These are phyloP conservation scores for Domatiomyces globalis DNA, from an alignment of 2,329 filamentous ascomycete genomes.

Conservation along the genomic window DNA sequence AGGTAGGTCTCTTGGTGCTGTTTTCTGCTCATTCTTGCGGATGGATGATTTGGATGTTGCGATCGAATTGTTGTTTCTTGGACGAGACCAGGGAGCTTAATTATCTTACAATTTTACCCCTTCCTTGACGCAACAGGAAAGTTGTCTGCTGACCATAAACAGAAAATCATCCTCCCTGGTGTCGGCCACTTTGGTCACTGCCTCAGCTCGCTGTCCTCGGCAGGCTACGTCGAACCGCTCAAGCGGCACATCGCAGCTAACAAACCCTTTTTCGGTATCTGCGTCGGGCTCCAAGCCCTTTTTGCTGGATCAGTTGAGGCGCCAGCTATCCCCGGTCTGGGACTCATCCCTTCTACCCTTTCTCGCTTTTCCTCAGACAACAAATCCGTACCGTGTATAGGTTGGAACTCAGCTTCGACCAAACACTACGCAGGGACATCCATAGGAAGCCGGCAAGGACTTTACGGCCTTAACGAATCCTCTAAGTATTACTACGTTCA, in stretches of 20 bases:
- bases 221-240: constrained; percentile 73
- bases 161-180: constrained; percentile 90
- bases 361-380: constrained; percentile 51
- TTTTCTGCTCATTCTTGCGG: too few relatives aligned
- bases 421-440: constrained; percentile 22
- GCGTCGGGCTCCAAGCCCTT: constrained; percentile 81
- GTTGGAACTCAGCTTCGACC: constrained; percentile 84
- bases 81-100: neutral
- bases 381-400: constrained; percentile 84
- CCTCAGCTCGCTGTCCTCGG: constrained; percentile 64
- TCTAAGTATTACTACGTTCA: constrained; percentile 99
- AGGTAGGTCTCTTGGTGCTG: constrained; percentile 41
- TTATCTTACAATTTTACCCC: neutral
- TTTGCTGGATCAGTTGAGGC: constrained; percentile 79
- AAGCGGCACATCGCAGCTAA: constrained; percentile 67
- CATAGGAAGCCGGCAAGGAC: constrained; percentile 30
- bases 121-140: neutral
- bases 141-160: constrained; percentile 5
- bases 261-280: constrained; percentile 98
- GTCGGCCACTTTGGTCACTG: constrained; percentile 98
- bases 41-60: neutral
- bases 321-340: constrained; percentile 55
- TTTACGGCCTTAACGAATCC: constrained; percentile 64
- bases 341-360: constrained; percentile 56
- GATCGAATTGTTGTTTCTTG: neutral